Evolutionary conservation across 2,329 filamentous ascomycete species (phyloP), one percentile per base, ranked within the genome.

Genomic region (Drechslerella stenobrocha): DNA sequence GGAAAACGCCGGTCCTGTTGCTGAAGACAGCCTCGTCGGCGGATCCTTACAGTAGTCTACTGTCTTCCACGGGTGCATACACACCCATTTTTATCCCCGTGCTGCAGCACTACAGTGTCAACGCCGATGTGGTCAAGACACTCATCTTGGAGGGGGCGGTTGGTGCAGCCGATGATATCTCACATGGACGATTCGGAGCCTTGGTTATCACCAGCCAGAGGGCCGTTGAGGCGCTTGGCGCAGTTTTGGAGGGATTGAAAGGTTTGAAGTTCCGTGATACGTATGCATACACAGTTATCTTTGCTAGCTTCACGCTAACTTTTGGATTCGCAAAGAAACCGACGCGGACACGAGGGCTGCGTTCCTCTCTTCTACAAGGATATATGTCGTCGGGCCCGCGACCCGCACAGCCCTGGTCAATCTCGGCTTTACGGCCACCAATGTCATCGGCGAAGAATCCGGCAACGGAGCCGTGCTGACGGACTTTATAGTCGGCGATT

Each of bases 381-480:
- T 92, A 42, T 93, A 92, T 76, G 88, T 87, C 65, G 89, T 93
- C 52, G 89, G 89, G 0, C 88, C 88, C 1, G 89, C 89, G 3
- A 93, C 89, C 0, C 87, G 87, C 1, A 84, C 88, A 50, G 87
- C 89, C 2, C 80, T 98, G 32, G 76, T 77, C 37, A 77, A 80
- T 1, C 72, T 87, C 8, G 76, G 78, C 37, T 74, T 73, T 71
- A 79, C 51, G 73, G 77, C 74, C 75, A 83, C 82, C 3, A 78
- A 84, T 46, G 83, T 96, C 28, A 82, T 89, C 64, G 93, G 92
- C 46, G 84, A 87, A 70, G 85, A 95, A 64, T 88, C 88, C 0
- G 93, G 93, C 9, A 95, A 87, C 71, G 93, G 92, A 26, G 89
- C 92, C 70, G 84, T 82, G 1, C 81, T 98, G 24, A 87, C 90